A percentile compares a stretch with the other conserved stretches of the same genome.
Evolutionary conservation across 345 rosid genomes (phyloP).

Genomic region (Acer campestre): DNA sequence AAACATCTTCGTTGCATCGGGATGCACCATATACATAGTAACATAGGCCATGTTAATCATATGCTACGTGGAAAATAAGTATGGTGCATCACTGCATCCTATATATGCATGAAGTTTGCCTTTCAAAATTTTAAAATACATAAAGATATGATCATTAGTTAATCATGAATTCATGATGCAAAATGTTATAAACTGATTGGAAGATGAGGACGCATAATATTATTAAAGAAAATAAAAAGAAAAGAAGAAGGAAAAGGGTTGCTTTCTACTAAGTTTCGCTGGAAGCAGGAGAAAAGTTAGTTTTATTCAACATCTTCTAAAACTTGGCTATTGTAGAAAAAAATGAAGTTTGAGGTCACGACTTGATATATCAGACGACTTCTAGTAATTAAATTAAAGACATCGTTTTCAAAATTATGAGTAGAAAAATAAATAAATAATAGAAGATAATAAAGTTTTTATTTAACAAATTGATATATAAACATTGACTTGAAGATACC

Average conservation of each 20-base stretch:
- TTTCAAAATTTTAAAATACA: too few relatives aligned
- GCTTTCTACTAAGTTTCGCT: too few relatives aligned
- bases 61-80: too few relatives aligned
- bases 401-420: conserved; percentile 20
- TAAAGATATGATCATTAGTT: too few relatives aligned
- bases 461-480: not conserved
- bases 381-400: not conserved
- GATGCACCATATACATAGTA: too few relatives aligned
- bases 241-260: not conserved
- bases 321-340: too few relatives aligned
- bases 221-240: not conserved
- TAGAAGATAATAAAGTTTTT: not conserved
- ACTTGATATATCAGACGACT: not conserved
- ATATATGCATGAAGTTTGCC: too few relatives aligned
- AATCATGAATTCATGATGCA: not conserved
- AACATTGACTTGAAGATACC: conserved; percentile 34
- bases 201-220: not conserved
- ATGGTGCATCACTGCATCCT: too few relatives aligned
- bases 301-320: not conserved
- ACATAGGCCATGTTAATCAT: not conserved
- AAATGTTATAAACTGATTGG: not conserved
- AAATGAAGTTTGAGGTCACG: not conserved
- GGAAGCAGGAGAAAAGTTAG: not conserved
- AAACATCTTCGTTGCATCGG: too few relatives aligned
- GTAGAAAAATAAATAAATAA: not conserved